Conservation (phyloP, 805 yeast species). For the Ogataea degrootiae region DNA sequence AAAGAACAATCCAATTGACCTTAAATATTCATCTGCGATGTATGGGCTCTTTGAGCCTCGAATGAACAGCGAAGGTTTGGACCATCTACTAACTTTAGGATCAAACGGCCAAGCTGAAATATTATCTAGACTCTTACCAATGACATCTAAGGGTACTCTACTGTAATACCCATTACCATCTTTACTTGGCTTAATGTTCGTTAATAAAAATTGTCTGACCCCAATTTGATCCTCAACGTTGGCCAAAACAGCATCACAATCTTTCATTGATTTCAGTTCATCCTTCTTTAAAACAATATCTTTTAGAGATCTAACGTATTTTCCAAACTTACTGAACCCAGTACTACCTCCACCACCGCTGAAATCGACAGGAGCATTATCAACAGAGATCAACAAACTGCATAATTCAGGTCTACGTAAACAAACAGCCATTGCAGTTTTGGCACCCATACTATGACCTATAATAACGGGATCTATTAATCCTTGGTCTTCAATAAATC, state of each 20-base stretch:
- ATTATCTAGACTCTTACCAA: constrained; percentile 59
- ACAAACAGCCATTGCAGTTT: constrained; percentile 84
- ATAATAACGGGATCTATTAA: constrained; percentile 52
- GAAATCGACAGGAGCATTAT: constrained; percentile 80
- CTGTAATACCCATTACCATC: constrained; percentile 33
- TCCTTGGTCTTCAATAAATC: constrained; percentile 49
- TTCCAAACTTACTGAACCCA: constrained; percentile 47
- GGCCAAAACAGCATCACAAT: constrained; percentile 61
- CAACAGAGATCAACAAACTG: constrained; percentile 68
- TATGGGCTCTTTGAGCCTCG: constrained; percentile 74
- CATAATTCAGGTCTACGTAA: constrained; percentile 61
- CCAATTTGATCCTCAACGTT: constrained; percentile 55
- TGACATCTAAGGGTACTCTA: constrained; percentile 66
- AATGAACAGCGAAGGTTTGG: constrained; percentile 72
- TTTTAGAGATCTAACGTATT: constrained; percentile 60
- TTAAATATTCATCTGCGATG: constrained; percentile 77
- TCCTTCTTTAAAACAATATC: constrained; percentile 42
- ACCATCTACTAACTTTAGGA: constrained; percentile 47
- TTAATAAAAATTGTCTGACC: constrained; percentile 72
- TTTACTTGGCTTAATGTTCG: constrained; percentile 48
- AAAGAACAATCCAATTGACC: constrained; percentile 69
- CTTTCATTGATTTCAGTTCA: constrained; percentile 46
- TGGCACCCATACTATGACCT: constrained; percentile 93
- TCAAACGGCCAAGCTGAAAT: constrained; percentile 78
- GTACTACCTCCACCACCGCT: constrained; percentile 34